Conservation (phyloP, 2,329 filamentous ascomycete species). For the Xylaria sp. region DNA sequence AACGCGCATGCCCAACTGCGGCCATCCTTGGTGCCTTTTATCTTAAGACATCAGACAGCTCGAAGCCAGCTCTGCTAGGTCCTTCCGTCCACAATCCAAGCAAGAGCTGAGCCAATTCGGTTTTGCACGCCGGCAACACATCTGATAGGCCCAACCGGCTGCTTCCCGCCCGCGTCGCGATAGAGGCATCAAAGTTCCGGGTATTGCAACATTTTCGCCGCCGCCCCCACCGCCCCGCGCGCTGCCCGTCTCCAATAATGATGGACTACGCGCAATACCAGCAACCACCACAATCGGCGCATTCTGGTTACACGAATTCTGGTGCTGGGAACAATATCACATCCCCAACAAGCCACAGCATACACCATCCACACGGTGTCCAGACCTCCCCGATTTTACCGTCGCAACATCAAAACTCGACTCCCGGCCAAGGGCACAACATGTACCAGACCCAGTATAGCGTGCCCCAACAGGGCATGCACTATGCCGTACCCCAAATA, state of each 20-base stretch:
- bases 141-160: conserved; percentile 25
- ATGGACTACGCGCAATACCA: conserved; percentile 80
- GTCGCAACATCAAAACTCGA: conserved; percentile 72
- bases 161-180: conserved; percentile 35
- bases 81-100: conserved; percentile 28
- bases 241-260: conserved; percentile 46
- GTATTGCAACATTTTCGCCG: conserved; percentile 36
- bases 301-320: conserved; percentile 66
- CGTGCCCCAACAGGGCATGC: conserved; percentile 73
- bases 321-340: conserved; percentile 63
- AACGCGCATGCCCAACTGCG: conserved; percentile 51
- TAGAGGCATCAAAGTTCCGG: conserved; percentile 35
- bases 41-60: conserved; percentile 34
- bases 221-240: conserved; percentile 34
- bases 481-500: conserved; percentile 80
- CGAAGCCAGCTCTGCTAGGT: conserved; percentile 29
- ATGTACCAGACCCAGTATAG: conserved; percentile 81
- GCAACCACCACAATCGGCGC: conserved; percentile 68
- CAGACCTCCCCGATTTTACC: conserved; percentile 81
- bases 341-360: conserved; percentile 71
- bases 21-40: conserved; percentile 43
- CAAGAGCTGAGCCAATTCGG: conserved; percentile 23
- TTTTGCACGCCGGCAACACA: conserved; percentile 20
- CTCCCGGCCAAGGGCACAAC: conserved; percentile 68
- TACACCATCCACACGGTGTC: conserved; percentile 66